phyloP scores from a whole-genome alignment of 352 stramenopile species.

The Elongisporangium prolatum region DNA sequence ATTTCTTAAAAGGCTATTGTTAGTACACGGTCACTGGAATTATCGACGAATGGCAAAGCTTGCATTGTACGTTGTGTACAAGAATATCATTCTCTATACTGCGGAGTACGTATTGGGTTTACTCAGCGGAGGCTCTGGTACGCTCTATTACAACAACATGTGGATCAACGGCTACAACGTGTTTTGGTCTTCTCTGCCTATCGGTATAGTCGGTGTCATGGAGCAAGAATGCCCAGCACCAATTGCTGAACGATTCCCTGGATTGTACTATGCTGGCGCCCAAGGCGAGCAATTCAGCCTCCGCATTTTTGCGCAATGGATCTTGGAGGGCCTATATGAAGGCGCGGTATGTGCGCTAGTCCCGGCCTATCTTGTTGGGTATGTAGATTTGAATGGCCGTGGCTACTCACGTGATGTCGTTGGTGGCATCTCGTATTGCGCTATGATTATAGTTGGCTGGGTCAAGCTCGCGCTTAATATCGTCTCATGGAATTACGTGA shows the following conservation, averaged over 20 bases:
- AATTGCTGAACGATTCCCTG: slow-evolving; percentile 73
- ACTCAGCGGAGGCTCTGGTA: slow-evolving; percentile 65
- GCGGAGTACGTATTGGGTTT: slow-evolving; percentile 87
- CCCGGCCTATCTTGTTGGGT: slow-evolving; percentile 49
- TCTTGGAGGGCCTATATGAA: slow-evolving; percentile 78
- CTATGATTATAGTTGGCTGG: slow-evolving; percentile 77
- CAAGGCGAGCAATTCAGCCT: slow-evolving; percentile 82
- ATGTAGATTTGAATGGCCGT: slow-evolving; percentile 55
- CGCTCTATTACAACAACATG: slow-evolving; percentile 87
- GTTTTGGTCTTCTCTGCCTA: slow-evolving; percentile 93
- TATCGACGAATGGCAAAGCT: slow-evolving; percentile 96
- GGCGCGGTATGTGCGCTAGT: slow-evolving; percentile 64
- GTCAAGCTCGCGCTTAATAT: slow-evolving; percentile 81
- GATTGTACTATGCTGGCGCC: slow-evolving; percentile 74
- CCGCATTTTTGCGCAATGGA: slow-evolving; percentile 77
- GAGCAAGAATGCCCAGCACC: slow-evolving; percentile 76
- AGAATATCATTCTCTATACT: slow-evolving; percentile 93
- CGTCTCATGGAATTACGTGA: slow-evolving; percentile 76
- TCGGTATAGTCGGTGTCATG: slow-evolving; percentile 72
- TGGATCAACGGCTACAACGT: slow-evolving; percentile 96
- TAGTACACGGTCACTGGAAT: slow-evolving; percentile 99
- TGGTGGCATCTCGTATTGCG: slow-evolving; percentile 72
- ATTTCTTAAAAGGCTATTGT: slow-evolving; percentile 93
- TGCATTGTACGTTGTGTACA: slow-evolving; percentile 98
- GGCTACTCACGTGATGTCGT: slow-evolving; percentile 65